Evolutionary conservation across 306 rosid genomes (phyloP), one percentile per base, ranked within the genome.

Genomic region (Vigna unguiculata): DNA sequence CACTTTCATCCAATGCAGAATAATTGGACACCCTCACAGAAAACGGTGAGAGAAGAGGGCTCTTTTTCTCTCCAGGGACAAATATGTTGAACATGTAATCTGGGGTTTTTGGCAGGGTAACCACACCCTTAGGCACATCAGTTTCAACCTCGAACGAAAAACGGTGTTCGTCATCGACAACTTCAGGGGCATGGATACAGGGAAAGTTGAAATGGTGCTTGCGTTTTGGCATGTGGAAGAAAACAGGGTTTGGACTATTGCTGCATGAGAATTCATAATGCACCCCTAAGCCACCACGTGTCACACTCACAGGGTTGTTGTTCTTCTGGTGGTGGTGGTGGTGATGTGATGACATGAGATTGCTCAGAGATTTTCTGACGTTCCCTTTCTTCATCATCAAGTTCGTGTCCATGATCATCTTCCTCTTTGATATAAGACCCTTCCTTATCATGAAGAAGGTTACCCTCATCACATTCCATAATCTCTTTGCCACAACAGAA

Each of bases 311-410:
- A 2, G 54, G 49, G 20, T 38, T 59, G 4, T 28, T 28, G 4
- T 28, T 4, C 24, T 25, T 22, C 7, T 80, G 73, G 25, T 81
- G 74, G 30, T 81, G 75, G 6, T 46, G 62, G 14, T 82, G 77
- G 32, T 81, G 79, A 43, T 85, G 77, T 46, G 38, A 72, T 45
- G 81, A 72, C 79, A 83, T 85, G 71, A 85, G 74, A 34, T 85
- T 85, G 79, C 81, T 74, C 7, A 87, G 59, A 40, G 83, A 85
- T 81, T 83, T 83, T 57, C 83, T 83, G 40, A 85, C 21, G 40
- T 78, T 87, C 47, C 88, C 88, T 85, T 85, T 82, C 80, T 87
- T 87, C 71, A 87, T 76, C 88, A 83, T 87, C 61, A 85, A 19
- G 49, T 85, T 87, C 84, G 83, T 78, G 81, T 85, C 87, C 86